Conservation (phyloP, 139 green algal genomes). For the Chlorella ohadii region DNA sequence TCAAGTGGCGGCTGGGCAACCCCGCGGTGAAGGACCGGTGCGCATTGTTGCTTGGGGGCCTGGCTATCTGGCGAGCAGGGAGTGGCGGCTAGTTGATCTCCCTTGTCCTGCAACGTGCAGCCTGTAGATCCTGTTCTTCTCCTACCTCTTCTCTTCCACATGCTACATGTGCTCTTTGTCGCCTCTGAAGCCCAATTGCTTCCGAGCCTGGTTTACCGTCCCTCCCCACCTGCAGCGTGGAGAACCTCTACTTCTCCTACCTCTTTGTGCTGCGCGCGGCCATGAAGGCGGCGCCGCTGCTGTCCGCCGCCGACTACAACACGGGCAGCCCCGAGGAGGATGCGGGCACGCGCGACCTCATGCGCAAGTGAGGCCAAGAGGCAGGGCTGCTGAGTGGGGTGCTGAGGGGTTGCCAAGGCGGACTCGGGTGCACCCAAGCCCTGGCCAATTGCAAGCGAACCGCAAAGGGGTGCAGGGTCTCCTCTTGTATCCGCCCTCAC, state of each 20-base stretch:
- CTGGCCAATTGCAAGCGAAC: no score
- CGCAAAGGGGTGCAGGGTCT: no score
- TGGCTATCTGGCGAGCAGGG: no score
- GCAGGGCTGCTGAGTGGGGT: no score
- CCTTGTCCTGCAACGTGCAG: no score
- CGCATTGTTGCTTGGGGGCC: not conserved
- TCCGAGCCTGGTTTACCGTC: no score
- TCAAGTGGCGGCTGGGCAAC: conserved; percentile 72
- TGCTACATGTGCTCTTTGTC: no score
- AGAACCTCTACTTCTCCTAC: conserved; percentile 98
- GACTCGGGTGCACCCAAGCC: no score
- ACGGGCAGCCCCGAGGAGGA: conserved; percentile 79
- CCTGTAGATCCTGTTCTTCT: conserved; percentile 96
- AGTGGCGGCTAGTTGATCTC: no score
- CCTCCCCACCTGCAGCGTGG: conserved; percentile 42
- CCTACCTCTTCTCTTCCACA: conserved; percentile 93
- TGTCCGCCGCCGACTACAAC: conserved; percentile 66
- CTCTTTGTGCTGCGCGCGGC: conserved; percentile 91
- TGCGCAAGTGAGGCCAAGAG: conserved; percentile 37
- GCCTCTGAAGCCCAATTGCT: no score
- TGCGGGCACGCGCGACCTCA: conserved; percentile 59
- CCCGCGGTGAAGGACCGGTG: conserved; percentile 44
- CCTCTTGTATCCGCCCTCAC: no score
- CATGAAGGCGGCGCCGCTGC: conserved; percentile 78
- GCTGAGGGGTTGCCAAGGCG: no score